These are phyloP conservation scores for Fusarium beomiforme DNA, from an alignment of 2,329 filamentous ascomycete genomes.

Conservation along the genomic window DNA sequence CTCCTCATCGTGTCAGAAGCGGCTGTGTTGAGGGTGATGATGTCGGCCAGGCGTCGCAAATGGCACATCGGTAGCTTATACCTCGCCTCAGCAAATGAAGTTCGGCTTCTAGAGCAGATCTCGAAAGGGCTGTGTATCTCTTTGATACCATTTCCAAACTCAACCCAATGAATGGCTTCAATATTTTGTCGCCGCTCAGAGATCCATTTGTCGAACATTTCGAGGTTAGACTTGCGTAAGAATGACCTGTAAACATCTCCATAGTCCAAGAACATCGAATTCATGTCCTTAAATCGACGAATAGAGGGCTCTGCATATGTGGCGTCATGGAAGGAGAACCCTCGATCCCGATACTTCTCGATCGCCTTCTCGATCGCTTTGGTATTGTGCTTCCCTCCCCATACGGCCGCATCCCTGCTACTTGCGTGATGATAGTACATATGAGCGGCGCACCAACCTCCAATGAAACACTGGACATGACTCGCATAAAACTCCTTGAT, in stretches of 20 bases:
- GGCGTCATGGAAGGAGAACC: not conserved
- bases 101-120: not conserved
- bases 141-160: conserved; percentile 3
- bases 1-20: not conserved
- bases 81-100: not conserved
- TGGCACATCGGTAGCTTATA: not conserved
- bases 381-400: not conserved
- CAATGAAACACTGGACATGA: conserved; percentile 20
- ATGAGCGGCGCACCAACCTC: conserved; percentile 10
- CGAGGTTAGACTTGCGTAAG: not conserved
- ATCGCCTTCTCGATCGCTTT: conserved; percentile 8
- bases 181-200: conserved; percentile 3
- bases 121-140: conserved; percentile 2
- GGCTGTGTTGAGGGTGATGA: not conserved
- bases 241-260: conserved; percentile 10
- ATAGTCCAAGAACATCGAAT: conserved; percentile 12
- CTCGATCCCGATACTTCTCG: conserved; percentile 2
- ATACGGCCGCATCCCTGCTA: not conserved
- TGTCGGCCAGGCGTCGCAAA: not conserved
- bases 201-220: conserved; percentile 7
- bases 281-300: not conserved
- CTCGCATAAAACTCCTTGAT: conserved; percentile 20
- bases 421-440: conserved; percentile 17
- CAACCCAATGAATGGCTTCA: conserved; percentile 4
- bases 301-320: not conserved